Conservation (phyloP, 1,284 basidiomycete species). For the Anthracocystis setariae region DNA sequence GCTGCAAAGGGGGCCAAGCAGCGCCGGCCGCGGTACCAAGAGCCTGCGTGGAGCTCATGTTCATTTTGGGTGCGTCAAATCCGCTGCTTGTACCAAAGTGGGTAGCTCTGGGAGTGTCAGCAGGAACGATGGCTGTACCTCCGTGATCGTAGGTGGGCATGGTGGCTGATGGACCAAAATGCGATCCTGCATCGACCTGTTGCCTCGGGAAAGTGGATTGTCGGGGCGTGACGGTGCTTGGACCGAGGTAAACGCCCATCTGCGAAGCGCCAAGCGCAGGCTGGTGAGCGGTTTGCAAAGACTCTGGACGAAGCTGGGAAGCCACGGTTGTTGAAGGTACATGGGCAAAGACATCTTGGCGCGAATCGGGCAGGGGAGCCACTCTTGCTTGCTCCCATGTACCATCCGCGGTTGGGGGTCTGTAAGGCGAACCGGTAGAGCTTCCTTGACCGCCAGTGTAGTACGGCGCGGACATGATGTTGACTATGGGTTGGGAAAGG, state of each 20-base stretch:
- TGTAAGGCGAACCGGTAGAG: conserved; percentile 29
- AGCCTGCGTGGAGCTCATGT: conserved; percentile 15
- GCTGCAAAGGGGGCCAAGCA: conserved; percentile 19
- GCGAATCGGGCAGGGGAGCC: conserved; percentile 17
- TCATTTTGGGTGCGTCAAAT: conserved; percentile 19
- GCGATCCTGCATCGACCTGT: conserved; percentile 16
- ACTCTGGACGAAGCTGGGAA: conserved; percentile 24
- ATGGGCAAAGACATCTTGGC: conserved; percentile 28
- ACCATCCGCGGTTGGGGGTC: conserved; percentile 29
- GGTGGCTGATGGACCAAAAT: conserved; percentile 8
- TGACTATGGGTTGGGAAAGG: not conserved
- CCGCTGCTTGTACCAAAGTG: conserved; percentile 19
- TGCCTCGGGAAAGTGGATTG: conserved; percentile 31
- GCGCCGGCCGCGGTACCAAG: conserved; percentile 13
- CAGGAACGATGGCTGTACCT: conserved; percentile 8
- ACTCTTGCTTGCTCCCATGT: conserved; percentile 31
- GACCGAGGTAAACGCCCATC: conserved; percentile 15
- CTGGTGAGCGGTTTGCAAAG: conserved; percentile 20
- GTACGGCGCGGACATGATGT: conserved; percentile 31
- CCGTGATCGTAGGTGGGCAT: conserved; percentile 24
- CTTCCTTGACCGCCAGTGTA: conserved; percentile 22
- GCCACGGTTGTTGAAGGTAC: conserved; percentile 3
- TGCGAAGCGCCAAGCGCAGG: conserved; percentile 9
- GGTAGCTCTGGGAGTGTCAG: conserved; percentile 27
- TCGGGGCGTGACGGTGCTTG: conserved; percentile 33